Percentiles rank a stretch among this genome's conserved stretches.
These are phyloP conservation scores for Dryas alaskensis DNA, from an alignment of 306 rosid species.

Conservation along the genomic window DNA sequence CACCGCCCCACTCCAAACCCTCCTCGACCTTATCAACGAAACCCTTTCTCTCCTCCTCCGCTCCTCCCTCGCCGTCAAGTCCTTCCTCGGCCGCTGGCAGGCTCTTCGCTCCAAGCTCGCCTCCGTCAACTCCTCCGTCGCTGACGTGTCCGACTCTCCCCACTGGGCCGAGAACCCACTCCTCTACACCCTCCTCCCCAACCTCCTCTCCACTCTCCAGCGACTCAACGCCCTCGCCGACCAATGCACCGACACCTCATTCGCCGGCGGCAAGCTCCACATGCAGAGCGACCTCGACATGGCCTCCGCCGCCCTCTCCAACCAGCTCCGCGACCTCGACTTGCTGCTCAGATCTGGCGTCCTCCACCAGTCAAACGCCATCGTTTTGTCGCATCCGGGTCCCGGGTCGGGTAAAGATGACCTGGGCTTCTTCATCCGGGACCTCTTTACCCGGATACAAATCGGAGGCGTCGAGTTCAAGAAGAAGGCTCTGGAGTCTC, in stretches of 20 bases:
- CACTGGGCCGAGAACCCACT: slow-evolving; percentile 59
- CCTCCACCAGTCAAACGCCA: slow-evolving; percentile 56
- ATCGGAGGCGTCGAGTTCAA: slow-evolving; percentile 58
- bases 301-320: slow-evolving; percentile 44
- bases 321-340: slow-evolving; percentile 49
- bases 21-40: slow-evolving; percentile 43
- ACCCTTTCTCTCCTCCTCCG: slow-evolving; percentile 39
- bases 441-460: slow-evolving; percentile 53
- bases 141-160: slow-evolving; percentile 39
- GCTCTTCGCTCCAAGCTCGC: slow-evolving; percentile 42
- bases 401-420: slow-evolving; percentile 42
- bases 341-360: slow-evolving; percentile 55
- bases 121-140: slow-evolving; percentile 33
- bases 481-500: slow-evolving; percentile 52
- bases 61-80: slow-evolving; percentile 43
- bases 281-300: slow-evolving; percentile 65
- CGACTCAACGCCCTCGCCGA: slow-evolving; percentile 44
- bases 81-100: slow-evolving; percentile 54
- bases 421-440: slow-evolving; percentile 40
- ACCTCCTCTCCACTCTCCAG: slow-evolving; percentile 51
- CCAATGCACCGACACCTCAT: slow-evolving; percentile 36
- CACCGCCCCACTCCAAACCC: slow-evolving; percentile 42
- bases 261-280: slow-evolving; percentile 54
- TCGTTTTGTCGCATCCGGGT: slow-evolving; percentile 48
- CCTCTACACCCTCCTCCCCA: slow-evolving; percentile 50